phyloP scores from a whole-genome alignment of 805 yeast genomes.

The Schizosaccharomyces osmophilus region DNA sequence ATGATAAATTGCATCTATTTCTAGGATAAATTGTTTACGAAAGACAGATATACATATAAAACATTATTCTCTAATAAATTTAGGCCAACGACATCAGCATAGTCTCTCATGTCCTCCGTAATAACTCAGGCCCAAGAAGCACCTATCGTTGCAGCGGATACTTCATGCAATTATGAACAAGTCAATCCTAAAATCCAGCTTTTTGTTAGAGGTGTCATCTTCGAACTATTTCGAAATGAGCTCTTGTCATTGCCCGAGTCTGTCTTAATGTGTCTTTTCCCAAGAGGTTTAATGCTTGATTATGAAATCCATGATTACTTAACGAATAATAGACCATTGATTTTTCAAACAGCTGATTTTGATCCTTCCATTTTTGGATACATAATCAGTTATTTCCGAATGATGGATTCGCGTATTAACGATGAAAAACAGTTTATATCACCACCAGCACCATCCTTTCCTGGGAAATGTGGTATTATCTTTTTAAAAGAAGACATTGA shows the following conservation, averaged over 20 bases:
- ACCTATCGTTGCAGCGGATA: background rate
- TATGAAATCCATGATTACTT: background rate
- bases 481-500: conserved; percentile 1
- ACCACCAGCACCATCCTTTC: background rate
- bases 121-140: background rate
- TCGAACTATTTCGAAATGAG: background rate
- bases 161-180: background rate
- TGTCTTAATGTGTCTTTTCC: background rate
- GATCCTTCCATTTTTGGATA: background rate
- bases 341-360: background rate
- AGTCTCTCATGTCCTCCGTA: background rate
- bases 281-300: background rate
- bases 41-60: background rate
- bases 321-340: background rate
- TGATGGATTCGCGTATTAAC: background rate
- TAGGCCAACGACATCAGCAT: background rate
- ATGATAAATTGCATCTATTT: background rate
- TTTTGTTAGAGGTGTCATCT: background rate
- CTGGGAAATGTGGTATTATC: background rate
- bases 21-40: background rate
- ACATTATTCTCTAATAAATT: background rate
- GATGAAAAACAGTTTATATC: background rate
- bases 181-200: background rate
- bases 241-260: background rate
- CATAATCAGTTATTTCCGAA: background rate